Evolutionary conservation across 2,329 filamentous ascomycete species (phyloP), one percentile per base, ranked within the genome.

Genomic region (Penicillium sp.): DNA sequence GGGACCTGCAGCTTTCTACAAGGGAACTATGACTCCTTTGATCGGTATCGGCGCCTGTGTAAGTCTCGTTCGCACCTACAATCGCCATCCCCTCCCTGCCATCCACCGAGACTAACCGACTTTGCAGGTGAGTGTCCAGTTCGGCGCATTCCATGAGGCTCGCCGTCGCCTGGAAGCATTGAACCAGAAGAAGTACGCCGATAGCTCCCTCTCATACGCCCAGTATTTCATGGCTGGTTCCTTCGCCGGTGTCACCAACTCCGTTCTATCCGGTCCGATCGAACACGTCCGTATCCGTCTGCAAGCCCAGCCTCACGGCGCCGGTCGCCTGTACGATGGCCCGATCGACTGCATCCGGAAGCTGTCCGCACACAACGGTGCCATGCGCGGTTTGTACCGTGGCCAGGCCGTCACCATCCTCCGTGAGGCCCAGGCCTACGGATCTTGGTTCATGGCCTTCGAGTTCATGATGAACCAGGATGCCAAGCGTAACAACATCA

Each of bases 31-130:
- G 50, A 97, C 94, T 4, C 94, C 94, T 0, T 81, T 99, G 49
- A 84, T 99, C 51, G 94, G 94, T 61, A 97, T 99, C 68, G 94
- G 94, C 63, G 94, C 94, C 62, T 99, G 94, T 72, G 92, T 94
- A 70, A 68, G 76, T 69, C 36, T 21, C 24, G 26, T 32, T 23
- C 20, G 8, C 30, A 24, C 6, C 8, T n/a, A n/a, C 23, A 30
- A 43, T 33, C 39, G 4, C 18, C 13, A 15, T 20, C 29, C n/a
- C 13, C 33, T 20, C 41, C 15, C 13, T 33, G 29, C 51, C 47
- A 17, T 55, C 41, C 37, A 27, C 29, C n/a, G 18, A 46, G 37
- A 45, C 45, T 46, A 49, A 50, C 26, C 26, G 15, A 34, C 40
- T 17, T 26, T 42, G 13, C 10, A 80, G 77, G 80, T 86, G 39